Evolutionary conservation across 192 early-diverging fungal species (phyloP).

Genomic region (Coemansia reversa): DNA sequence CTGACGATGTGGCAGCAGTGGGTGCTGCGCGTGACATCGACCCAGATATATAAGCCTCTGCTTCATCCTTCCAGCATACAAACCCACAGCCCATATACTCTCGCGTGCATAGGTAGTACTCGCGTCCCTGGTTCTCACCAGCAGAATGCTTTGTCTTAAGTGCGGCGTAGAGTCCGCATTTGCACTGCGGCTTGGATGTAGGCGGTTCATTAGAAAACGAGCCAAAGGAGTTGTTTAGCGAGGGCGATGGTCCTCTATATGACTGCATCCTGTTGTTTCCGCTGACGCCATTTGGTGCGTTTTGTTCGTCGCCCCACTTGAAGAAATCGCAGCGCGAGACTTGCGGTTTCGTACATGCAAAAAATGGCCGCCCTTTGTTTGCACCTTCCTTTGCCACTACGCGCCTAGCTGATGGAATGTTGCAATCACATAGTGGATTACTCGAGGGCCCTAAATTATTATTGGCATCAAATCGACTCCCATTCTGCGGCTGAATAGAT

Average conservation of each 20-base stretch:
- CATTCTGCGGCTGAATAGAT: neutral
- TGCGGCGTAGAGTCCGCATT: constrained; percentile 51
- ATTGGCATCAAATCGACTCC: neutral
- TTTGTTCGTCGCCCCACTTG: constrained; percentile 58
- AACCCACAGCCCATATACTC: constrained; percentile 36
- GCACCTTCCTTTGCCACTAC: constrained; percentile 53
- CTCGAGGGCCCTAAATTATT: constrained; percentile 5
- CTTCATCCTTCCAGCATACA: constrained; percentile 43
- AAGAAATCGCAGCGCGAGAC: constrained; percentile 59
- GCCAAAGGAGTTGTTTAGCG: neutral
- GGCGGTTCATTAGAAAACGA: constrained; percentile 1
- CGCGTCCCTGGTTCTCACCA: constrained; percentile 52
- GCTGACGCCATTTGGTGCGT: neutral
- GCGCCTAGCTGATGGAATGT: constrained; percentile 39
- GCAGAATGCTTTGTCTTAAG: constrained; percentile 12
- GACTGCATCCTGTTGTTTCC: constrained; percentile 1
- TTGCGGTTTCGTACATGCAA: constrained; percentile 39
- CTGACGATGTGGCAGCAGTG: constrained; percentile 6
- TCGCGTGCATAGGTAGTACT: constrained; percentile 57
- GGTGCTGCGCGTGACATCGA: neutral
- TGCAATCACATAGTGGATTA: constrained; percentile 49
- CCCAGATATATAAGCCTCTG: constrained; percentile 17
- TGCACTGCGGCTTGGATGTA: constrained; percentile 48
- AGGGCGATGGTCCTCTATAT: constrained; percentile 3
- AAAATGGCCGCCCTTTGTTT: constrained; percentile 63